phyloP scores from a whole-genome alignment of 2,329 filamentous ascomycete genomes.

The Epichloe elymi region DNA sequence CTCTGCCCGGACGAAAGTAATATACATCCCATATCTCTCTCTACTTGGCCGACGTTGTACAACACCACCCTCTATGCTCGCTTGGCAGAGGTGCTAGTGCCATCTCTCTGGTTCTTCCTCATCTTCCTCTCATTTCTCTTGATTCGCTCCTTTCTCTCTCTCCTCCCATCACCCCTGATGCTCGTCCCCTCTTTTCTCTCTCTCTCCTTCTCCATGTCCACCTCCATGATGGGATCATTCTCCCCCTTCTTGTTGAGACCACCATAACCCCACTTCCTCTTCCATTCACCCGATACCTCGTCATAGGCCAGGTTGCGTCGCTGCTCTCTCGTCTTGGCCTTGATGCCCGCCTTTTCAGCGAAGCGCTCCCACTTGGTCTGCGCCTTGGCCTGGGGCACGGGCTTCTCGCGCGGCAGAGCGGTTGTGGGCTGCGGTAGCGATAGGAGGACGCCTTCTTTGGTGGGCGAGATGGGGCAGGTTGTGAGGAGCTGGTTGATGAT shows the following conservation, averaged over 20 bases:
- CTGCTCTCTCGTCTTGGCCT: slow-evolving; percentile 69
- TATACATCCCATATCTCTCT: too few species aligned
- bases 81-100: slow-evolving; percentile 6
- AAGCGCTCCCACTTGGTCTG: slow-evolving; percentile 93
- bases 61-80: neutral
- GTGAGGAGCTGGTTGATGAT: slow-evolving; percentile 91
- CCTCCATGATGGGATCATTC: slow-evolving; percentile 82
- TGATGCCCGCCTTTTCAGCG: slow-evolving; percentile 93
- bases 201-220: slow-evolving; percentile 63
- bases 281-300: slow-evolving; percentile 75
- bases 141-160: slow-evolving; percentile 53
- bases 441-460: slow-evolving; percentile 59
- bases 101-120: slow-evolving; percentile 50
- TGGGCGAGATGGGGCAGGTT: slow-evolving; percentile 67
- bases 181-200: slow-evolving; percentile 48
- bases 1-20: too few species aligned
- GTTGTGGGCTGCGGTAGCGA: slow-evolving; percentile 59
- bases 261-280: slow-evolving; percentile 90
- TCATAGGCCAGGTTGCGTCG: slow-evolving; percentile 68
- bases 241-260: slow-evolving; percentile 76
- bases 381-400: slow-evolving; percentile 65
- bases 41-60: too few species aligned
- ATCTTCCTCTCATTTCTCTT: slow-evolving; percentile 57
- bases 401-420: slow-evolving; percentile 78
- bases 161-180: slow-evolving; percentile 48